Evolutionary conservation across 148 eudicot species (phyloP), one percentile per base, ranked within the genome.

Genomic region (Limonium bicolor): DNA sequence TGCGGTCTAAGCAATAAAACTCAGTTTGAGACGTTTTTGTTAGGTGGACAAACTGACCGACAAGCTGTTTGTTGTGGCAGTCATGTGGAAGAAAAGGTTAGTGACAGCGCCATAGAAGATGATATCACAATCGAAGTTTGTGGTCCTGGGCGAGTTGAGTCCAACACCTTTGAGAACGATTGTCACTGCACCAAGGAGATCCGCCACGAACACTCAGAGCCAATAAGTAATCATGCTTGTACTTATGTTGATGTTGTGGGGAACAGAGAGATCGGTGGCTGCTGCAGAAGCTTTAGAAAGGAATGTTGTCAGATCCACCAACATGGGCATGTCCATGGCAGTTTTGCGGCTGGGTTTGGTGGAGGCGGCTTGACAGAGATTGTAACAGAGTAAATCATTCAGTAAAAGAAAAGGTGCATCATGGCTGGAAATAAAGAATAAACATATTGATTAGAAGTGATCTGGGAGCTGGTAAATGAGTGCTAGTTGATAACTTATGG

Each of bases 351-450:
- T 26, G 47, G 43, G 32, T 59, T 69, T 22, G 58, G 66, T 21
- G 84, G 65, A 26, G 84, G 72, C 27, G 66, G 80, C 2, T 62
- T 86, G 50, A 63, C 83, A 13, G 86, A 85, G 46, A 80, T 85
- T 3, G 53, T 80, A 7, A 72, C 78, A 16, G 92, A 85, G 27
- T 80, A 71, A 30, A 35, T n/a, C n/a, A n/a, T n/a, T n/a, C n/a
- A n/a, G n/a, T n/a, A n/a, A n/a, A n/a, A n/a, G n/a, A n/a, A n/a
- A n/a, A n/a, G n/a, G n/a, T n/a, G n/a, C n/a, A n/a, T n/a, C n/a
- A n/a, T n/a, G n/a, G n/a, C n/a, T n/a, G n/a, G n/a, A n/a, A n/a
- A n/a, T n/a, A n/a, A n/a, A n/a, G n/a, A n/a, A n/a, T n/a, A n/a
- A n/a, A n/a, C n/a, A n/a, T n/a, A n/a, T n/a, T n/a, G n/a, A n/a